Conservation (phyloP, 768 basidiomycete species). For the Tulasnella sp. region DNA sequence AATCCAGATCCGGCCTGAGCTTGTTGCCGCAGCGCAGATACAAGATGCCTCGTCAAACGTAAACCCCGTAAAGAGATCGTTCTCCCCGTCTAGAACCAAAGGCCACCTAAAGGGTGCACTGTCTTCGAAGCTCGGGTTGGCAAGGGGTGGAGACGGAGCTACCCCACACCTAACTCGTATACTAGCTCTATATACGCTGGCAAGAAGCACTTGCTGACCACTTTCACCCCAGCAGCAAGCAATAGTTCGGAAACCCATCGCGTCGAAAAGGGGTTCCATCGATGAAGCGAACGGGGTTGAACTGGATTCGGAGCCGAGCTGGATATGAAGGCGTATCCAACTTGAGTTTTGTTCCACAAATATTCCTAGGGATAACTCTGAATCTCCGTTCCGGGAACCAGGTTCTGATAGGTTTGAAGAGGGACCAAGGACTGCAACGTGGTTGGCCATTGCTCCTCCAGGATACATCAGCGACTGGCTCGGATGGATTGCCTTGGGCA, state of each 20-base stretch:
- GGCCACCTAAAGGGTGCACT: neutral
- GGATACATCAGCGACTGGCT: neutral
- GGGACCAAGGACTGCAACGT: neutral
- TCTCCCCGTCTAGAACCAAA: neutral
- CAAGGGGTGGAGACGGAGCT: neutral
- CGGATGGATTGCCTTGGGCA: neutral
- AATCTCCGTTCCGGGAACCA: neutral
- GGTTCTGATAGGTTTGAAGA: neutral
- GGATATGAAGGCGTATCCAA: neutral
- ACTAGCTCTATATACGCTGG: neutral
- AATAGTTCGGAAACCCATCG: neutral
- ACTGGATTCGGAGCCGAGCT: neutral
- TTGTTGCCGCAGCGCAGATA: neutral
- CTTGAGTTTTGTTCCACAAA: neutral
- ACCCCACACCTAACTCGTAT: neutral
- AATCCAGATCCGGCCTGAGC: neutral
- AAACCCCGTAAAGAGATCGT: neutral
- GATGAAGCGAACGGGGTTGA: neutral
- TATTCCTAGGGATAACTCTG: neutral
- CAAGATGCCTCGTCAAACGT: neutral
- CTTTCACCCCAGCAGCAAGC: neutral
- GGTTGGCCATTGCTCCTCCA: neutral
- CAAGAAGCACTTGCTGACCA: neutral
- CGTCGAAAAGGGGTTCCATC: neutral
- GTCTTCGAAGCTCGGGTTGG: neutral